These are phyloP conservation scores for Nicotiana attenuata DNA, from an alignment of 257 asterid species.

Conservation along the genomic window DNA sequence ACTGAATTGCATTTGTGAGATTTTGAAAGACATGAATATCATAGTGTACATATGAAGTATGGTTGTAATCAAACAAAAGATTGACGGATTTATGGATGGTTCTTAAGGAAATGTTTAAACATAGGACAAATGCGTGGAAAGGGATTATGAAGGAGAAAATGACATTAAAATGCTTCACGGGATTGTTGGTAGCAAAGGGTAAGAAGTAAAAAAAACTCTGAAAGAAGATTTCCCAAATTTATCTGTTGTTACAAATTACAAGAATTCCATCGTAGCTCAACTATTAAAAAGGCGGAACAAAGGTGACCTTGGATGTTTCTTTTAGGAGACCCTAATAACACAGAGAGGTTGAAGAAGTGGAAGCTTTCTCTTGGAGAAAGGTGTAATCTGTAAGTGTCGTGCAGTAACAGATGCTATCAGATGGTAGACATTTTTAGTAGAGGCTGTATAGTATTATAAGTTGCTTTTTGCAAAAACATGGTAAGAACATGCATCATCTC, in stretches of 20 bases:
- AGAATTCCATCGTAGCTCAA: background rate
- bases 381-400: background rate
- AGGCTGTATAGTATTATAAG: background rate
- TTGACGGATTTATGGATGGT: too few species aligned
- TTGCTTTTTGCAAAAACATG: background rate
- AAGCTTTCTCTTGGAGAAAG: background rate
- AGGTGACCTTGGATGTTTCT: background rate
- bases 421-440: background rate
- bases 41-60: too few species aligned
- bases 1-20: background rate
- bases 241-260: background rate
- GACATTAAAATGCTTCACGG: background rate
- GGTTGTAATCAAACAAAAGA: too few species aligned
- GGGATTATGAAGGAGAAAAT: too few species aligned
- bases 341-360: background rate
- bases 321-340: background rate
- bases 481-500: background rate
- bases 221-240: background rate
- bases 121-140: too few species aligned
- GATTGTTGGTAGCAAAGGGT: background rate
- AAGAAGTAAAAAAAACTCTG: background rate
- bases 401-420: background rate
- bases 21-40: background rate
- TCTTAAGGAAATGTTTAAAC: too few species aligned
- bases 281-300: background rate